A percentile compares a stretch with the other conserved stretches of the same genome.
Conservation (phyloP, 2,329 filamentous ascomycete genomes). For the Microdochium nivale region DNA sequence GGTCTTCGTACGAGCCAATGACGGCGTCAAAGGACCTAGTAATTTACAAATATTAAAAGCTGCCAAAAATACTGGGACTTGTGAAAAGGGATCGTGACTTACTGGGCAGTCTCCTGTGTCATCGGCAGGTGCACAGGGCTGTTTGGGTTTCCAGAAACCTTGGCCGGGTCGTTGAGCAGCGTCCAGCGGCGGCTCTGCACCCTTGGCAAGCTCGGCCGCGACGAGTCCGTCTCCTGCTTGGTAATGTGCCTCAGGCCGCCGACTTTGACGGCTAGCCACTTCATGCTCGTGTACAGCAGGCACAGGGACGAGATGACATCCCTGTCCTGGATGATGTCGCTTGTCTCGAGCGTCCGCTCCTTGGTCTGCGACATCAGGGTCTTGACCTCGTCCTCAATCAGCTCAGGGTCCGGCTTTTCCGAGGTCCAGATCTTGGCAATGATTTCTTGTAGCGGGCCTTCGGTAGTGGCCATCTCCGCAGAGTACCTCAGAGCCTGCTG, state of each 20-base stretch:
- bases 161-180: slow-evolving; percentile 56
- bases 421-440: slow-evolving; percentile 59
- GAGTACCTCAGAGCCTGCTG: slow-evolving; percentile 57
- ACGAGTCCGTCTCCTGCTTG: slow-evolving; percentile 58
- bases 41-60: slow-evolving; percentile 4
- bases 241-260: slow-evolving; percentile 77
- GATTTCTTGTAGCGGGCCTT: slow-evolving; percentile 63
- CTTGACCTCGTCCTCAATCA: slow-evolving; percentile 56
- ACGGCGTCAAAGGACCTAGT: slow-evolving; percentile 76
- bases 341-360: slow-evolving; percentile 57
- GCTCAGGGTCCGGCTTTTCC: slow-evolving; percentile 38
- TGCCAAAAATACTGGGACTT: background rate
- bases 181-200: slow-evolving; percentile 74
- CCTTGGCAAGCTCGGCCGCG: slow-evolving; percentile 42
- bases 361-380: slow-evolving; percentile 48
- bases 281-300: slow-evolving; percentile 92
- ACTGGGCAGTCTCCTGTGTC: slow-evolving; percentile 75
- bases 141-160: slow-evolving; percentile 46
- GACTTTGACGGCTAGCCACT: slow-evolving; percentile 86
- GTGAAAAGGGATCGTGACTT: slow-evolving; percentile 30
- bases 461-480: slow-evolving; percentile 60
- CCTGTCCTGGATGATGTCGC: slow-evolving; percentile 82
- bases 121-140: slow-evolving; percentile 76
- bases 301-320: slow-evolving; percentile 81
- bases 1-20: slow-evolving; percentile 70